These are phyloP conservation scores for Rutidosis leptorrhynchoides DNA, from an alignment of 129 eudicot genomes.

Conservation along the genomic window DNA sequence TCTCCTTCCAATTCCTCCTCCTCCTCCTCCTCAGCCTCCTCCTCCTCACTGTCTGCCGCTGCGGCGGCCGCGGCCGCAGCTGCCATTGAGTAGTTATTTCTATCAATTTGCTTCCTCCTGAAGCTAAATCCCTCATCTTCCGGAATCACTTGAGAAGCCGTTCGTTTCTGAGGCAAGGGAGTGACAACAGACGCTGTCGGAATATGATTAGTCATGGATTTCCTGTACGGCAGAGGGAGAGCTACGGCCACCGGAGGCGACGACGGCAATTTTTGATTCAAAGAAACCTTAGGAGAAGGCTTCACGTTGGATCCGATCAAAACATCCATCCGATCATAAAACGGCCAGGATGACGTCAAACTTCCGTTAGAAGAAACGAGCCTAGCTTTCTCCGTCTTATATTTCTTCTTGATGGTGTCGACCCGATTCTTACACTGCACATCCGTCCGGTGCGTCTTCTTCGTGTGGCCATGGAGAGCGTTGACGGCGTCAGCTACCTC, in stretches of 20 bases:
- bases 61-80: conserved; percentile 96
- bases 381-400: conserved; percentile 77
- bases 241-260: conserved; percentile 45
- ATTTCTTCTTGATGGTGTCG: conserved; percentile 95
- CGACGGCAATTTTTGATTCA: no score
- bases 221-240: conserved; percentile 32
- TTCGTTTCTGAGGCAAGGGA: conserved; percentile 53
- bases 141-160: conserved; percentile 23
- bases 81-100: conserved; percentile 76
- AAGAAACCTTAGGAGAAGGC: no score
- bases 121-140: conserved; percentile 59
- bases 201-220: conserved; percentile 21
- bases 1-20: conserved; percentile 29
- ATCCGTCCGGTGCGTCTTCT: conserved; percentile 79
- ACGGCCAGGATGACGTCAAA: conserved; percentile 55
- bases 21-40: conserved; percentile 39
- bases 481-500: conserved; percentile 88
- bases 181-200: conserved; percentile 37
- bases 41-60: conserved; percentile 44
- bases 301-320: conserved; percentile 53
- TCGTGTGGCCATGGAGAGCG: conserved; percentile 66
- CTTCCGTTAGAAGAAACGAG: conserved; percentile 49
- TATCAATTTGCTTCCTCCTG: no score
- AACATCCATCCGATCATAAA: conserved; percentile 45
- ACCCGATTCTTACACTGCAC: conserved; percentile 95